Conservation (phyloP, 164 flowering plant genomes). For the Chimonanthus praecox region DNA sequence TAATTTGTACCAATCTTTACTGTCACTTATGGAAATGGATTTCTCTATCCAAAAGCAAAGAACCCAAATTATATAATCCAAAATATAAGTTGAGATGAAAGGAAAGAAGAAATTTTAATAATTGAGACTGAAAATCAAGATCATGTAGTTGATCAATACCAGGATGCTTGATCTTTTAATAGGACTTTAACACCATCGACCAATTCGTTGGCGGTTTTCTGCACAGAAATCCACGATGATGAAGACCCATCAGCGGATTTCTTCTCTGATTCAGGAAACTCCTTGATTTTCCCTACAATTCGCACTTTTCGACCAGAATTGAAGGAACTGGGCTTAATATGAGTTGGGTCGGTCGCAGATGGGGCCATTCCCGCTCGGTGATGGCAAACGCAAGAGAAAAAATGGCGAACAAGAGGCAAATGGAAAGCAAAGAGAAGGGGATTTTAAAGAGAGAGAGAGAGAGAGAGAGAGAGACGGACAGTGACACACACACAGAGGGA, state of each 20-base stretch:
- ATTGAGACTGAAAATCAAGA: not conserved
- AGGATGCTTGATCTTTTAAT: constrained; percentile 27
- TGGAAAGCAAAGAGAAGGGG: not conserved
- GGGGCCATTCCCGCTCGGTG: constrained; percentile 2
- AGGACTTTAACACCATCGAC: constrained; percentile 26
- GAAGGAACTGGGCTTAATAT: not conserved
- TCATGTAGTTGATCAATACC: constrained; percentile 20
- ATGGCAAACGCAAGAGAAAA: not conserved
- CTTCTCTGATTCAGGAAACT: constrained; percentile 4
- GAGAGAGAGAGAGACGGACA: not conserved
- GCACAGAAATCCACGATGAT: constrained; percentile 5
- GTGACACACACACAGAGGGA: not conserved
- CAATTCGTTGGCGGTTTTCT: constrained; percentile 15
- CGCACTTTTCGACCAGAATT: constrained; percentile 1
- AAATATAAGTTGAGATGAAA: not conserved
- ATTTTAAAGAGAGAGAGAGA: not conserved
- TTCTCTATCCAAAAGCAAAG: no score
- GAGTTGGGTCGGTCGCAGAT: not conserved
- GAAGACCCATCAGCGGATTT: constrained; percentile 8
- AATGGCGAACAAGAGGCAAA: not conserved
- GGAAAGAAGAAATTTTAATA: not conserved
- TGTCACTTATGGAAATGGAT: no score
- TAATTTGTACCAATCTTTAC: no score
- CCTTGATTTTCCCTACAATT: constrained; percentile 13
- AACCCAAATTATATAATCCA: no score